Evolutionary conservation across 768 basidiomycete genomes (phyloP).

Genomic region (Trametes villosa): DNA sequence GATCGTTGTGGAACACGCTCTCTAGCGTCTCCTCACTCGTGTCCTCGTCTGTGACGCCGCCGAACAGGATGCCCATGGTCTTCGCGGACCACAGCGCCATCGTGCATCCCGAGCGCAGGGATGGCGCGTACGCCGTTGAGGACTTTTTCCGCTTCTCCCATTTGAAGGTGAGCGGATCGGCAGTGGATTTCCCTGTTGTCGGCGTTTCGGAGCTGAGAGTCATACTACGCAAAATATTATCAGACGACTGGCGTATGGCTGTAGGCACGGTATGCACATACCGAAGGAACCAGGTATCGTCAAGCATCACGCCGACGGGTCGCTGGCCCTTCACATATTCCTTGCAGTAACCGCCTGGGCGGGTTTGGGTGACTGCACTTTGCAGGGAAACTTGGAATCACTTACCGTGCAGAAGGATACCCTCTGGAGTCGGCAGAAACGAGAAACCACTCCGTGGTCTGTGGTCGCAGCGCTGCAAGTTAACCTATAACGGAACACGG

Average conservation of each 20-base stretch:
- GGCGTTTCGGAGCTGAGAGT: constrained; percentile 30
- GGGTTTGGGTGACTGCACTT: too few relatives aligned
- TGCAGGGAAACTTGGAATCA: neutral
- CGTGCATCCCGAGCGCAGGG: constrained; percentile 78
- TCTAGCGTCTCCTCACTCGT: constrained; percentile 82
- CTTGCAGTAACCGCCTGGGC: constrained; percentile 92
- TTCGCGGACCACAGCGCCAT: constrained; percentile 81
- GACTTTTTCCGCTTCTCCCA: constrained; percentile 86
- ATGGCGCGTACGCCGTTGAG: constrained; percentile 71
- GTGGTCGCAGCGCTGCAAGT: too few relatives aligned
- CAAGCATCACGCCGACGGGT: constrained; percentile 83
- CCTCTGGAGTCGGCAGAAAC: constrained; percentile 77
- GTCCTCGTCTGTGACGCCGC: constrained; percentile 89
- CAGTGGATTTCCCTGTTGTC: constrained; percentile 40
- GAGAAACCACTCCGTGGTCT: constrained; percentile 86
- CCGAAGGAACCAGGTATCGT: constrained; percentile 90
- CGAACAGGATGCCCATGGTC: constrained; percentile 78
- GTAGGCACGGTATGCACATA: too few relatives aligned
- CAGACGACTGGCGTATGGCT: constrained; percentile 6
- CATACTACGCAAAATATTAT: constrained; percentile 34
- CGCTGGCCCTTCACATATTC: constrained; percentile 87
- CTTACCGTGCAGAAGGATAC: constrained; percentile 78
- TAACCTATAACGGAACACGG: neutral
- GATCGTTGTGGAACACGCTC: constrained; percentile 85
- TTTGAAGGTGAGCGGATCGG: constrained; percentile 61